Base-by-base conservation (phyloP, 2,329 filamentous ascomycete species). In the Alternaria brassicae region DNA sequence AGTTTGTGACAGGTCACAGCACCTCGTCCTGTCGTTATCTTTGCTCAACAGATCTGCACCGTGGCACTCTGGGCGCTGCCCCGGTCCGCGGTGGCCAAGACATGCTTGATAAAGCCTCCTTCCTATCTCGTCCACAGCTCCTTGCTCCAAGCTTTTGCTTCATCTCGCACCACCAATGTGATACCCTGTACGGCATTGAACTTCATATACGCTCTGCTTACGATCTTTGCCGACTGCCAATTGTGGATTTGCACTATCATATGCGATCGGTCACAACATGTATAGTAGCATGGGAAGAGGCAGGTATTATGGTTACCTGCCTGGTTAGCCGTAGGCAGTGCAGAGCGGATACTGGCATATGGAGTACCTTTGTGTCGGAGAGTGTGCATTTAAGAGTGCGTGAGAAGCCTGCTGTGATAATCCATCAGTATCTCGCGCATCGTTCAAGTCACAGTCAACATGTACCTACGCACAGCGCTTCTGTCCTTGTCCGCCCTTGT, bases 401-500 rank as follows among this genome's bases (percentile, higher is more conserved):
- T 27, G 41, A 41, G 12, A 21, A 25, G 50, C 41, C 45, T 49
- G 37, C 47, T 48, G 19, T 53, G 10, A 6, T 21, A 27, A 27
- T 23, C 41, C 27, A 17, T 28, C 32, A 53, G 37, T 34, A 47
- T 47, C 49, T 53, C 52, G 19, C 55, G 30, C 23, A 45, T 56
- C 57, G 48, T 50, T 37, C 40, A 54, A 56, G 19, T 19, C 48
- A 34, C 37, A 40, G 55, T 49, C 62, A 69, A 37, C 50, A 77
- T 76, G 74, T 72, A 68, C 25, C 27, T 74, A n/a, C 68, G 64
- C 40, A 67, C 60, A 53, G 67, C 68, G 15, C 56, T 77, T 42
- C 66, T 77, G 36, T 75, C 74, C 9, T 60, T 78, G 47, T 62
- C 72, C 64, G 74, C 73, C 62, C 68, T 78, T 56, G 72, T 63